A percentile compares a stretch with the other conserved stretches of the same genome.
These are phyloP conservation scores for Epichloe festucae DNA, from an alignment of 2,329 filamentous ascomycete species.

Conservation along the genomic window DNA sequence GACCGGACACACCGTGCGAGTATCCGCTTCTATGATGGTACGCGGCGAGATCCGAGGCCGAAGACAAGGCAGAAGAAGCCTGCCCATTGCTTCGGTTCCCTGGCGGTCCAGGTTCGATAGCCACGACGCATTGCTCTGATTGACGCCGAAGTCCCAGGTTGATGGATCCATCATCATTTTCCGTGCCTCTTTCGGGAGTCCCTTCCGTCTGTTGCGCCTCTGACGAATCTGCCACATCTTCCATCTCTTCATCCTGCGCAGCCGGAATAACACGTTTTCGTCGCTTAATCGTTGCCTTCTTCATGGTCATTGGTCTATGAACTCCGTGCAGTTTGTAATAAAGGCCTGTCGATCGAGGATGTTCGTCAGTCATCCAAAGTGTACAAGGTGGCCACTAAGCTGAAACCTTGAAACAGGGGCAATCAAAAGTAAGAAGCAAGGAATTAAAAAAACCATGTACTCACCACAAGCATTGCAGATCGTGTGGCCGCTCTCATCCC, in stretches of 20 bases:
- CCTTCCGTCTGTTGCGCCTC: conserved; percentile 24
- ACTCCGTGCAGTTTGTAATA: conserved; percentile 95
- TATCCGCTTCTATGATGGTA: conserved; percentile 35
- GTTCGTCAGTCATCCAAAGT: not conserved
- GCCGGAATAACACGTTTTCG: conserved; percentile 89
- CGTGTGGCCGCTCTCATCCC: conserved; percentile 87
- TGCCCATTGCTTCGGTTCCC: conserved; percentile 30
- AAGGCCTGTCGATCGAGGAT: conserved; percentile 44
- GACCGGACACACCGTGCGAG: conserved; percentile 25
- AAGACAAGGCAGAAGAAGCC: conserved; percentile 30
- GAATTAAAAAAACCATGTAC: conserved; percentile 18
- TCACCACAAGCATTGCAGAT: conserved; percentile 97
- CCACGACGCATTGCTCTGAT: conserved; percentile 26
- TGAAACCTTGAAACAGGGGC: not conserved
- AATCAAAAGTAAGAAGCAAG: too few relatives aligned
- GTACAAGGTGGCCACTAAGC: not conserved
- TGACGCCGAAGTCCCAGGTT: conserved; percentile 46
- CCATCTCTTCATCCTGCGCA: conserved; percentile 36
- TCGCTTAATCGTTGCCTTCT: conserved; percentile 92
- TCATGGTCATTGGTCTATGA: conserved; percentile 94
- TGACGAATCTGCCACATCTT: conserved; percentile 35
- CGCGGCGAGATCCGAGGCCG: conserved; percentile 32
- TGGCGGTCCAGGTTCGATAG: conserved; percentile 32
- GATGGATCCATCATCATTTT: conserved; percentile 52
- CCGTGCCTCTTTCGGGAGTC: conserved; percentile 37